Conservation (phyloP, 768 basidiomycete species). For the Psilocybe tampanensis region DNA sequence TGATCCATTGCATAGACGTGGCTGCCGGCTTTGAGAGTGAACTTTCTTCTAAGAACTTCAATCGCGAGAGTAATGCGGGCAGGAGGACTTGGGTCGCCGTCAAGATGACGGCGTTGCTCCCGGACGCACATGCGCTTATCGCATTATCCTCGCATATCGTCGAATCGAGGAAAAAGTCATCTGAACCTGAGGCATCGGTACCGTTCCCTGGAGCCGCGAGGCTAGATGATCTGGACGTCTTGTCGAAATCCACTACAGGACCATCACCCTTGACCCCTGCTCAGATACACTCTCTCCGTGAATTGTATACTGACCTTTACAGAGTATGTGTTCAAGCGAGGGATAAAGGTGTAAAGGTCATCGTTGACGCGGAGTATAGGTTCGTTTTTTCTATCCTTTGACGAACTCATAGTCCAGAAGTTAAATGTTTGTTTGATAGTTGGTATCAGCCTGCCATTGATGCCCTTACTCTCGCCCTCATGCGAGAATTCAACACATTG, state of each 20-base stretch:
- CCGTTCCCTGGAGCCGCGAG: constrained; percentile 73
- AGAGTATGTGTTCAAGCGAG: constrained; percentile 67
- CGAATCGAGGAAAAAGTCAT: constrained; percentile 24
- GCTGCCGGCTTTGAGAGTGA: constrained; percentile 80
- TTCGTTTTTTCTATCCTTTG: constrained; percentile 22
- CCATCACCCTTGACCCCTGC: constrained; percentile 39
- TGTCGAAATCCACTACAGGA: constrained; percentile 35
- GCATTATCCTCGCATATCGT: constrained; percentile 64
- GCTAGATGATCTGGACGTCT: constrained; percentile 56
- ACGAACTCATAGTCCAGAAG: background rate
- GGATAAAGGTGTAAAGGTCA: constrained; percentile 64
- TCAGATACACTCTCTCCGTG: constrained; percentile 63
- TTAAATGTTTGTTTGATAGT: constrained; percentile 25
- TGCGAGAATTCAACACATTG: constrained; percentile 74
- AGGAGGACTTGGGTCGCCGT: constrained; percentile 83
- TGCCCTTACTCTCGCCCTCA: constrained; percentile 72
- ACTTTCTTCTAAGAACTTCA: constrained; percentile 17
- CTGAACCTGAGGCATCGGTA: constrained; percentile 31
- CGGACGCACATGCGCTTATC: constrained; percentile 59
- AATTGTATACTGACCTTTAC: constrained; percentile 62
- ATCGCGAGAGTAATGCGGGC: constrained; percentile 22
- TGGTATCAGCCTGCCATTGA: constrained; percentile 87
- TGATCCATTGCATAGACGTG: constrained; percentile 73
- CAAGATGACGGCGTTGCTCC: constrained; percentile 80
- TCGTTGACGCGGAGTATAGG: constrained; percentile 88